Evolutionary conservation across 148 eudicot species (phyloP), one percentile per base, ranked within the genome.

Genomic region (Heliosperma pusillum): DNA sequence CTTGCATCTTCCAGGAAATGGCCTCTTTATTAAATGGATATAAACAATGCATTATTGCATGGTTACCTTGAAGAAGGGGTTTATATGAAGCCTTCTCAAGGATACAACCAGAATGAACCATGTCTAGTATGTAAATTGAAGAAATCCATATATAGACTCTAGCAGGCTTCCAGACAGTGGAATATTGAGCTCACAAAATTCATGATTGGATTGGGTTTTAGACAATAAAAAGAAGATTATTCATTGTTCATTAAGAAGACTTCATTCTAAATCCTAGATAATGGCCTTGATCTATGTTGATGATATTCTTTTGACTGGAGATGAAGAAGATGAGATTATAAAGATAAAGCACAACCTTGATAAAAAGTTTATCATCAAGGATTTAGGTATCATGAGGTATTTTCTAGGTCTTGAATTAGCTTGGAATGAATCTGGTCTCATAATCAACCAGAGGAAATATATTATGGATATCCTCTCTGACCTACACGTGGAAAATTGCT

Each of bases 111-210:
- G 2, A 3, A 0, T 0, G n/a, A 0, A 7, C 2, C 9, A 24
- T n/a, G 60, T 3, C 3, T 24, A 13, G 60, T 70, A 10, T 52
- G 73, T 20, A 70, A 22, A 21, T 25, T 60, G 17, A 7, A 68
- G 11, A 50, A 20, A 21, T 30, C 57, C 13, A 16, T 74, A 6
- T 64, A 64, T 74, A 70, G 70, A 0, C 15, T 74, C 0, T 27
- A 33, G 3, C 25, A 74, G 3, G 77, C 70, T 0, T 63, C 77
- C 3, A 10, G 77, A 5, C 65, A 74, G 45, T 74, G 77, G 69
- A 56, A 53, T 19, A 16, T 13, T 15, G 63, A 45, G 20, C 22
- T 74, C 1, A 40, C 24, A 1, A 7, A 7, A 0, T n/a, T 25
- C 7, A 9, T 74, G 0, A 0, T 24, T 0, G 1, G 7, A 1